A percentile compares a stretch with the other conserved stretches of the same genome.
phyloP scores from a whole-genome alignment of 768 basidiomycete species.

The Rhodotorula diobovata region DNA sequence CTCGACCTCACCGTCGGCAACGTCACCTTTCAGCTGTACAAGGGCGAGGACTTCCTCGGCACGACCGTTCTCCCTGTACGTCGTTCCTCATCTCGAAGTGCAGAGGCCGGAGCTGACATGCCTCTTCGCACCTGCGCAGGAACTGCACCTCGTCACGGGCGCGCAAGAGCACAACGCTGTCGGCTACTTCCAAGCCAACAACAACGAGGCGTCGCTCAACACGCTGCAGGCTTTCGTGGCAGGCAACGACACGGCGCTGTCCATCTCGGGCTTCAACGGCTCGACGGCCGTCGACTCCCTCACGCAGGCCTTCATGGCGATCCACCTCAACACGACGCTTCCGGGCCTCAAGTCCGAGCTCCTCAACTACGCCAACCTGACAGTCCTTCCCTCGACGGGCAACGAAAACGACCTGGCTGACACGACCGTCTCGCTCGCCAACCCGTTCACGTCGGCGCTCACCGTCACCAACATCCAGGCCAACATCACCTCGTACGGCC shows the following conservation, averaged over 20 bases:
- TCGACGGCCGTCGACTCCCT: constrained; percentile 62
- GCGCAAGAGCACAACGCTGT: constrained; percentile 13
- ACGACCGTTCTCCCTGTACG: constrained; percentile 59
- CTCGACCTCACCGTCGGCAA: constrained; percentile 53
- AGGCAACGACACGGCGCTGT: constrained; percentile 49
- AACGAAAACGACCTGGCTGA: constrained; percentile 56
- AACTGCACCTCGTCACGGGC: constrained; percentile 25
- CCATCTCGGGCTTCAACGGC: constrained; percentile 46
- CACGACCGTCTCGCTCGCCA: constrained; percentile 51
- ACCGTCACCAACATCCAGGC: constrained; percentile 60
- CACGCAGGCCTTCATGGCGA: constrained; percentile 58
- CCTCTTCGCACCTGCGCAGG: background rate
- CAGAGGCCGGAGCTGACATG: too few relatives aligned
- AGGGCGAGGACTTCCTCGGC: constrained; percentile 57
- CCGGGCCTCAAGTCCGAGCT: constrained; percentile 61
- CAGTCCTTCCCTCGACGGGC: constrained; percentile 58
- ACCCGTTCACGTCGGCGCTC: constrained; percentile 64
- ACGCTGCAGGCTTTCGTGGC: constrained; percentile 67
- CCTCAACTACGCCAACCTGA: constrained; percentile 57
- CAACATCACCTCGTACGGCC: constrained; percentile 60
- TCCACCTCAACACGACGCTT: constrained; percentile 58
- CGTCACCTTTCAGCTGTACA: constrained; percentile 58
- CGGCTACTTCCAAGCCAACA: constrained; percentile 55
- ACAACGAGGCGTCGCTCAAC: constrained; percentile 57
- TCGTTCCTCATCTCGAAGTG: constrained; percentile 50